Evolutionary conservation across 164 flowering plant genomes (phyloP), one percentile per base, ranked within the genome.

Genomic region (Magnolia kwangsiensis): DNA sequence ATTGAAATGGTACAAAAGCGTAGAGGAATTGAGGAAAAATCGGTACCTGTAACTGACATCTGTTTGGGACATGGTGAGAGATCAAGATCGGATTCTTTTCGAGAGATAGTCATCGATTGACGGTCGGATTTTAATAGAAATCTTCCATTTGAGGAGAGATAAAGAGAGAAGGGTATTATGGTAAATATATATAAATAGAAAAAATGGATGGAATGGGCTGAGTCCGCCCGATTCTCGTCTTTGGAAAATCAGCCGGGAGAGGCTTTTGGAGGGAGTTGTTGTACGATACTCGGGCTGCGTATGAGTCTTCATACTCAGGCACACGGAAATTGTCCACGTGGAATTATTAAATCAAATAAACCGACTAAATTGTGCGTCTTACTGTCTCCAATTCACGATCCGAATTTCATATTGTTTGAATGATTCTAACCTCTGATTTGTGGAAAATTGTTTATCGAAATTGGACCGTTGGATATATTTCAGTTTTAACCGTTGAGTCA

Each of bases 41-140:
- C 59, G 7, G 16, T n/a, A 80, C 82, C 82, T 80, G 77, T 80
- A 80, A 21, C 75, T 69, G 74, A 80, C 79, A 74, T 76, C 79
- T 74, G 82, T 71, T 50, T 77, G 82, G 79, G 82, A 77, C 82
- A 74, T 80, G 63, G 24, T 75, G 37, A 50, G 31, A 16, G 64
- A 7, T 74, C 49, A 55, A 58, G 51, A 31, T 64, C 51, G 45
- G 8, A 45, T 23, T 16, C 27, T 58, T 72, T 72, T n/a, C 18
- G 63, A 67, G 71, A 74, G 51, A 23, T 14, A 49, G 59, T 50
- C 71, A 74, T 50, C 29, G 71, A 55, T 55, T 11, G 61, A 16
- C 23, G 27, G 8, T 70, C 19, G 18, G 37, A 31, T 24, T 55
- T 55, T 55, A 55, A 55, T 55, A 55, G 61, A 55, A 55, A 55